phyloP scores from a whole-genome alignment of 2,329 filamentous ascomycete species.

The Fusarium pseudoanthophilum region DNA sequence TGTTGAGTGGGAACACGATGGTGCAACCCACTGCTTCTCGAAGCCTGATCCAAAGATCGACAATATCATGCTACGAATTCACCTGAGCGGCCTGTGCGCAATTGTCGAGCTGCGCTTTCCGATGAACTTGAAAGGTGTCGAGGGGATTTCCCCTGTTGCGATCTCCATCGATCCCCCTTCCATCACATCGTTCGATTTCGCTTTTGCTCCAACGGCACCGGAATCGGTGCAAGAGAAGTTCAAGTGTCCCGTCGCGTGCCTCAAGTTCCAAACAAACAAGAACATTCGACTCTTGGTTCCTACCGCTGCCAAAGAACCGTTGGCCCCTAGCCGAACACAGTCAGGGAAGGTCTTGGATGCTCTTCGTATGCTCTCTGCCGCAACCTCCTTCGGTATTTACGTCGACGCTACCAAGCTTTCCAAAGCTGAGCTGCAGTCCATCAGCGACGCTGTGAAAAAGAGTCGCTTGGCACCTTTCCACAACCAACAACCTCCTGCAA shows the following conservation, averaged over 20 bases:
- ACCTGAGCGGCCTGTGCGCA: not conserved
- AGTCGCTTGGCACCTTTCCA: not conserved
- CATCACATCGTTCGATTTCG: conserved; percentile 18
- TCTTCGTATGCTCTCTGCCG: conserved; percentile 8
- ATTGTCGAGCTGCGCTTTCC: conserved; percentile 12
- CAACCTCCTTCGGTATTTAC: conserved; percentile 18
- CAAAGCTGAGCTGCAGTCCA: conserved; percentile 17
- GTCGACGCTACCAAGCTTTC: conserved; percentile 16
- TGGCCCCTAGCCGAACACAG: conserved; percentile 20
- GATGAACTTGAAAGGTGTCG: conserved; percentile 23
- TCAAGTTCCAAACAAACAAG: conserved; percentile 1
- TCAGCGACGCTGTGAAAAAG: conserved; percentile 11
- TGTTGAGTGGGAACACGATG: conserved; percentile 16
- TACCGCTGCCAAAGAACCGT: not conserved
- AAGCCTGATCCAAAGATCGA: conserved; percentile 26
- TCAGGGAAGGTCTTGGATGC: conserved; percentile 25
- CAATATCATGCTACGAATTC: not conserved
- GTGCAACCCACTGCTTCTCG: conserved; percentile 1
- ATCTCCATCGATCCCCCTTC: conserved; percentile 19
- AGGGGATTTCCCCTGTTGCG: not conserved
- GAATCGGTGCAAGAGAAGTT: conserved; percentile 13
- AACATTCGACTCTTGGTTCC: not conserved
- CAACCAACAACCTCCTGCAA: not conserved
- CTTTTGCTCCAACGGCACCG: not conserved
- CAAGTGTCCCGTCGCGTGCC: not conserved